Evolutionary conservation across 805 yeast species (phyloP).

Genomic region (Saccharomycopsis malanga): DNA sequence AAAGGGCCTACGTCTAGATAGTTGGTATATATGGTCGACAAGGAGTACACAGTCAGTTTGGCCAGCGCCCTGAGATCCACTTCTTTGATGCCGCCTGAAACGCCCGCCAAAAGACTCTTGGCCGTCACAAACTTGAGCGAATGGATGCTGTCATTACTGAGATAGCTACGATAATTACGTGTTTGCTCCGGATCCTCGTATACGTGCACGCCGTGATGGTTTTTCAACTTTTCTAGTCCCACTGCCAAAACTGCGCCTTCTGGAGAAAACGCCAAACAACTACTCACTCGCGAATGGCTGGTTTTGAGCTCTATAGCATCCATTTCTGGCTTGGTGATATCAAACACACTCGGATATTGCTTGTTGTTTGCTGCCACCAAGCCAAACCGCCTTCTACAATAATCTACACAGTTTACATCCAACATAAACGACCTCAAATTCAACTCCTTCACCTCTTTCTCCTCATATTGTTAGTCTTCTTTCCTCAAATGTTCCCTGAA

Average conservation of each 20-base stretch:
- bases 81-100: constrained; percentile 9
- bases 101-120: constrained; percentile 9
- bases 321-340: constrained; percentile 8
- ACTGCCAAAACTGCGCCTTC: constrained; percentile 11
- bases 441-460: constrained; percentile 8
- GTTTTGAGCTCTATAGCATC: constrained; percentile 4
- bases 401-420: constrained; percentile 15
- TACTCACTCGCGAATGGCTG: constrained; percentile 1
- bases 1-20: constrained; percentile 18
- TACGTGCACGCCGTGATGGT: constrained; percentile 16
- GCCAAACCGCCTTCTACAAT: constrained; percentile 6
- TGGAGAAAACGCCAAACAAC: constrained; percentile 3
- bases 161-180: constrained; percentile 6
- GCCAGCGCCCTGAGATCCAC: constrained; percentile 8
- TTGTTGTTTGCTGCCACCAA: constrained; percentile 13
- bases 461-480: neutral
- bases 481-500: neutral
- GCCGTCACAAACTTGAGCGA: constrained; percentile 14
- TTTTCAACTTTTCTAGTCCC: constrained; percentile 10
- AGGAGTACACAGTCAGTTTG: neutral
- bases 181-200: constrained; percentile 8
- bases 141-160: constrained; percentile 3
- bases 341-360: constrained; percentile 7
- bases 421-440: constrained; percentile 6
- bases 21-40: constrained; percentile 8